Percentiles rank a stretch among this genome's conserved stretches.
These are phyloP conservation scores for Leucosporidium scottii DNA, from an alignment of 768 basidiomycete genomes.

Conservation along the genomic window DNA sequence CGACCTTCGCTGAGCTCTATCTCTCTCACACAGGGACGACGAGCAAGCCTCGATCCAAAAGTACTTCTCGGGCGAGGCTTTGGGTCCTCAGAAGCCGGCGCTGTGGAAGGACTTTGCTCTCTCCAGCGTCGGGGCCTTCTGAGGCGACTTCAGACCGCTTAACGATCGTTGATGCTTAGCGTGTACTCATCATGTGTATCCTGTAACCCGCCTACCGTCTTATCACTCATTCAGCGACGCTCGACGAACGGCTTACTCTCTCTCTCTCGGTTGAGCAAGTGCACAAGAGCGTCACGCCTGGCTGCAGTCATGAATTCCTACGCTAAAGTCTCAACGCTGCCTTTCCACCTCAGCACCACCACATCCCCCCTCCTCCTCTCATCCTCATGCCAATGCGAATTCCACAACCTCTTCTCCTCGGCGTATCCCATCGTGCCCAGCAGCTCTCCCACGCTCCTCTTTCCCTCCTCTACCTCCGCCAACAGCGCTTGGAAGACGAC, in stretches of 20 bases:
- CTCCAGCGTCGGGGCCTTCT: conserved; percentile 31
- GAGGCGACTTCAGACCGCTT: background rate
- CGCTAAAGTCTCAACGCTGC: too few species aligned
- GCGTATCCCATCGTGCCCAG: conserved; percentile 56
- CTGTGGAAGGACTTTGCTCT: conserved; percentile 36
- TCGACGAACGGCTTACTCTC: too few species aligned
- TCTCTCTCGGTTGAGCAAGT: too few species aligned
- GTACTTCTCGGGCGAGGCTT: conserved; percentile 29
- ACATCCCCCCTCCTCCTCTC: conserved; percentile 54
- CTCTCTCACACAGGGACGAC: conserved; percentile 23
- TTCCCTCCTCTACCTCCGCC: background rate
- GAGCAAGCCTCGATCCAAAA: conserved; percentile 35
- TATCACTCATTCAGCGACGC: too few species aligned
- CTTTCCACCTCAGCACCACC: conserved; percentile 17
- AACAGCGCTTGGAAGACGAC: conserved; percentile 78
- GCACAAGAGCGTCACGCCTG: too few species aligned
- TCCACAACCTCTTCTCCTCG: conserved; percentile 59
- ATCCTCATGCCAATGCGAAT: conserved; percentile 63
- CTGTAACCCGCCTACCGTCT: too few species aligned
- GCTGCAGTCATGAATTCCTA: too few species aligned
- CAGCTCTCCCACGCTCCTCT: conserved; percentile 46
- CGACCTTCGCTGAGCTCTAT: background rate
- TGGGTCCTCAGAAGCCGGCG: conserved; percentile 11
- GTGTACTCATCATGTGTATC: too few species aligned
- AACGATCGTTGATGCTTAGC: too few species aligned